Base-by-base conservation (phyloP, 495 filamentous ascomycete genomes). In the Penicillium longicatenatum region DNA sequence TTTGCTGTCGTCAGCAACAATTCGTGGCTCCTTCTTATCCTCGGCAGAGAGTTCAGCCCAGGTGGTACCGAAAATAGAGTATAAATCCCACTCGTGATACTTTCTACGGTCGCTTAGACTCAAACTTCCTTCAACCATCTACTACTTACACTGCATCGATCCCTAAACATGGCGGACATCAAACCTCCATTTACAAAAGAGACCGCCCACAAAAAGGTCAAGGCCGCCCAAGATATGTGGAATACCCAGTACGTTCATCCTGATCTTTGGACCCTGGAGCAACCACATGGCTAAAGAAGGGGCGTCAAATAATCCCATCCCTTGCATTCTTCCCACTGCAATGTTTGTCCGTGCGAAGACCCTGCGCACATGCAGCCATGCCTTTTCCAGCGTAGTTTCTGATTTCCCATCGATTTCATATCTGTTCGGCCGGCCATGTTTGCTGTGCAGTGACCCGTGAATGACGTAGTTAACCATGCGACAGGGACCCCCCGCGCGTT, bases 171-270 rank as follows among this genome's bases (percentile, higher is more conserved):
- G 83, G 79, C 82, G 10, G 70, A 70, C 44, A 74, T 84, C 42
- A 81, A 82, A 48, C 92, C 93, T n/a, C 92, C 91, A 2, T 95
- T 95, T 74, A 94, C 89, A 5, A 72, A 72, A 24, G 85, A 89
- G 61, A 89, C 86, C 1, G 92, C 91, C 5, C 74, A 74, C 22
- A 73, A 81, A 54, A 96, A 96, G 69, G 92, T 96, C 57, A 96
- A 97, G 72, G 85, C 85, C 6, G 91, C 88, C 0, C 93, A 97
- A 72, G 78, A 87, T 57, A 79, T 90, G 17, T 96, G 92, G 92
- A 96, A 96, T 66, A 91, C 89, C 3, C 83, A 79, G 86, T 91
- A 69, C 67, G 71, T 60, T 35, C 30, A 26, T 33, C 35, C 42
- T 48, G 12, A 48, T 51, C 57, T 39, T 30, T 50, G 19, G 6